Base-by-base conservation (phyloP, 768 basidiomycete genomes). In the Cantharellus cinnabarinus region DNA sequence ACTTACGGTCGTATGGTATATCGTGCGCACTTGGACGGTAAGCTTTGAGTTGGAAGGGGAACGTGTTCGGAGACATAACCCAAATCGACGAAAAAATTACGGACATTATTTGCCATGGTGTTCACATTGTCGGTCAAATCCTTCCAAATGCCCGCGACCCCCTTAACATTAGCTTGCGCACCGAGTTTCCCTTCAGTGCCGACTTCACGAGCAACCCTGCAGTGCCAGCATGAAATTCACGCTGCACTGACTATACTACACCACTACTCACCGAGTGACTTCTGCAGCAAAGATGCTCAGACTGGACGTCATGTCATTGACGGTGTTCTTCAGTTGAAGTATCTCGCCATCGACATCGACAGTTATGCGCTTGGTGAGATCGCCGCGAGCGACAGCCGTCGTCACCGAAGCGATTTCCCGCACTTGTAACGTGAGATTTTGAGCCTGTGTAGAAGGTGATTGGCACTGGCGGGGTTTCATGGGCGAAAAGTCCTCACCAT, bases 91-190 rank as follows among this genome's bases (percentile, higher is more conserved):
- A 42, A 40, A 10, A n/a, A 56, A 40, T 41, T 10, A 75, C 81
- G 62, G 64, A 88, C 84, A 66, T 95, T 95, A 48, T 81, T 81
- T 48, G 90, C 90, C 91, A 94, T 94, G 66, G 89, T 80, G 67
- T 94, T 95, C 64, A 95, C 91, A 69, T 89, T 91, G 67, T 93
- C 89, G 55, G 91, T 93, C 72, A 97, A 74, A 67, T 90, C 86
- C 74, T 90, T 90, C 95, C 95, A 98, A 0, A 89, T 94, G 55
- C 95, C 95, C 61, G 89, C 88, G 51, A 99, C 89, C 66, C 90
- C 88, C 62, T 83, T 84, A 42, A 98, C 95, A 58, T 83, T 77
- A 0, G 93, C 95, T 65, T 94, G 93, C 5, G 93, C 94, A 56
- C 94, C 95, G 66, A 98, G 75, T 64, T 82, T 78, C 41, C 94